phyloP scores from a whole-genome alignment of 176 grass and related monocot species.

The Canna indica region DNA sequence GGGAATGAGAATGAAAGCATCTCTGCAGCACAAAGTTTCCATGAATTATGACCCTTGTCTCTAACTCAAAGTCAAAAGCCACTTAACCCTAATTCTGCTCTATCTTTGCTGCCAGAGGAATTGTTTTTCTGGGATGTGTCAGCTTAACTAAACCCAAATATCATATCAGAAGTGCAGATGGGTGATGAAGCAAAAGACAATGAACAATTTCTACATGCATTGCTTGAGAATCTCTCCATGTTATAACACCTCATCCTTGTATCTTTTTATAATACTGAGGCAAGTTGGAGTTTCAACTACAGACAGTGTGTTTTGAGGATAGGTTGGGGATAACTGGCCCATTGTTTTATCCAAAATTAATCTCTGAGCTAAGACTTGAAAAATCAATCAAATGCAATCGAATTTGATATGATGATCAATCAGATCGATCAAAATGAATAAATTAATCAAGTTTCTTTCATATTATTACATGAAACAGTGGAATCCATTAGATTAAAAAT shows the following conservation, averaged over 20 bases:
- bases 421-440: no score
- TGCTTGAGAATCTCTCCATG: conserved; percentile 9
- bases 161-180: not conserved
- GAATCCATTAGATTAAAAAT: no score
- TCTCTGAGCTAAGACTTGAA: no score
- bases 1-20: not conserved
- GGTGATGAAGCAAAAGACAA: not conserved
- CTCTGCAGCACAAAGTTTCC: not conserved
- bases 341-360: no score
- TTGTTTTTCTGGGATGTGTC: not conserved
- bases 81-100: not conserved
- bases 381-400: no score
- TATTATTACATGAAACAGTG: no score
- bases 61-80: not conserved
- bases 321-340: no score
- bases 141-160: not conserved
- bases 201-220: not conserved
- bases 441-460: no score
- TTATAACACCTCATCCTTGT: conserved; percentile 11
- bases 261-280: no score
- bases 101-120: not conserved
- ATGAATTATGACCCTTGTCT: not conserved
- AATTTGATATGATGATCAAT: no score
- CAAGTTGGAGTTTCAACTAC: no score
- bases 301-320: no score